Evolutionary conservation across 2,329 filamentous ascomycete genomes (phyloP).

Genomic region (Trichoderma semiorbis): DNA sequence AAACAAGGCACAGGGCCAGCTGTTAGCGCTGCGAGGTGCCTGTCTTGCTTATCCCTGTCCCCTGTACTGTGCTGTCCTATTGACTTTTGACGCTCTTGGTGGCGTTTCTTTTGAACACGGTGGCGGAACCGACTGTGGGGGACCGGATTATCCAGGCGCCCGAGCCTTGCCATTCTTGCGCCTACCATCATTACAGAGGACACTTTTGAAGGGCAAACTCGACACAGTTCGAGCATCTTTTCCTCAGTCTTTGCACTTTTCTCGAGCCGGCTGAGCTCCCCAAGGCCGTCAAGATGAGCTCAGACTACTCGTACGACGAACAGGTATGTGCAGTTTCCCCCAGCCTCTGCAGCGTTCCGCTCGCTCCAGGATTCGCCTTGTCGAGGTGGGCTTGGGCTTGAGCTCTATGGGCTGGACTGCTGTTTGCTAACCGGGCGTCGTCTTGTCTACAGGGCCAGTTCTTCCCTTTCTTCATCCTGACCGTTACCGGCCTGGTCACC

Average conservation of each 20-base stretch:
- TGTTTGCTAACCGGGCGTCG: conserved; percentile 7
- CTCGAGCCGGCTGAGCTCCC: conserved; percentile 36
- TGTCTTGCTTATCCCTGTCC: not conserved
- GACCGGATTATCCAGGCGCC: conserved; percentile 35
- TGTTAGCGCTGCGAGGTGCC: not conserved
- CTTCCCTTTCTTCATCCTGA: conserved; percentile 98
- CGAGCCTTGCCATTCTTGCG: conserved; percentile 21
- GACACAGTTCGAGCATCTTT: not conserved
- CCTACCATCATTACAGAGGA: conserved; percentile 14
- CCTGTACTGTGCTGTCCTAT: not conserved
- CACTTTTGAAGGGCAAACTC: conserved; percentile 16
- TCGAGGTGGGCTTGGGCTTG: conserved; percentile 11
- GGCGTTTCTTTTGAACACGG: conserved; percentile 32
- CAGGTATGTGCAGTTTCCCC: conserved; percentile 51
- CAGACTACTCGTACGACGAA: conserved; percentile 98
- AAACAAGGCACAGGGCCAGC: not conserved
- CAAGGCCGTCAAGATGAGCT: conserved; percentile 64
- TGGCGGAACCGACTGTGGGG: conserved; percentile 27
- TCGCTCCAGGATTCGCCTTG: not conserved
- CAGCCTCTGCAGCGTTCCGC: not conserved
- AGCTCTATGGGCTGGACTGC: not conserved
- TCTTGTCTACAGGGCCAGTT: conserved; percentile 71
- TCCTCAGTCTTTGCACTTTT: conserved; percentile 14
- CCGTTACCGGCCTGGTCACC: conserved; percentile 81
- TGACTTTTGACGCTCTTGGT: not conserved